Conservation (phyloP, 108 stramenopile species). For the Discostella pseudostelligera region DNA sequence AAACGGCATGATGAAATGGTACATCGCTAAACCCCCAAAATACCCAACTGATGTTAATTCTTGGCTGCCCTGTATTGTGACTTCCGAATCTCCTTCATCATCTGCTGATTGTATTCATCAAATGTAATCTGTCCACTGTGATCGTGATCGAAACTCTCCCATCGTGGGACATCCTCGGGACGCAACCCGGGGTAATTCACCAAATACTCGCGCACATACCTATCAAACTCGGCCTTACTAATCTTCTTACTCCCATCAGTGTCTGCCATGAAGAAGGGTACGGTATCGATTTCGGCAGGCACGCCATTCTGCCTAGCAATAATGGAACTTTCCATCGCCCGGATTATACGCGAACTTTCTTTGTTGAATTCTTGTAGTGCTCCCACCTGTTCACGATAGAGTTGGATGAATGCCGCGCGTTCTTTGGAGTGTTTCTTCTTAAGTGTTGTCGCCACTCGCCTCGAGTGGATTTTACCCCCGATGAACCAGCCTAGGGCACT, state of each 20-base stretch:
- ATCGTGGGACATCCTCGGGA: constrained; percentile 48
- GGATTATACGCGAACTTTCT: constrained; percentile 48
- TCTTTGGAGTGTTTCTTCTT: constrained; percentile 59
- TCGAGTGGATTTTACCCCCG: constrained; percentile 50
- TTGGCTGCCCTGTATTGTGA: constrained; percentile 51
- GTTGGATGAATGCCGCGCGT: constrained; percentile 50
- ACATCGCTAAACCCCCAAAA: too few species aligned
- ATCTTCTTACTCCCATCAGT: constrained; percentile 52
- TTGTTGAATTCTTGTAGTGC: constrained; percentile 53
- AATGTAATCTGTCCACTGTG: constrained; percentile 45
- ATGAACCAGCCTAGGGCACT: constrained; percentile 47
- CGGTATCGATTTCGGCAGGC: constrained; percentile 48
- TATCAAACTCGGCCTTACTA: constrained; percentile 52
- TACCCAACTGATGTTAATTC: too few species aligned
- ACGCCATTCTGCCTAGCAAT: constrained; percentile 48
- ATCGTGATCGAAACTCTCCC: constrained; percentile 57
- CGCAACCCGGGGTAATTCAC: constrained; percentile 47
- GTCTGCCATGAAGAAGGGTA: constrained; percentile 53
- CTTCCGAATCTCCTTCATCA: constrained; percentile 50
- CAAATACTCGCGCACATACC: constrained; percentile 50
- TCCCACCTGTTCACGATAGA: constrained; percentile 49
- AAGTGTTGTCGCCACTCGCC: constrained; percentile 38
- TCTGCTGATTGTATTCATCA: constrained; percentile 52
- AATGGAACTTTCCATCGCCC: constrained; percentile 47
- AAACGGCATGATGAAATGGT: too few species aligned